Evolutionary conservation across 2,329 filamentous ascomycete species (phyloP).

Genomic region (Aureobasidium pullulans): DNA sequence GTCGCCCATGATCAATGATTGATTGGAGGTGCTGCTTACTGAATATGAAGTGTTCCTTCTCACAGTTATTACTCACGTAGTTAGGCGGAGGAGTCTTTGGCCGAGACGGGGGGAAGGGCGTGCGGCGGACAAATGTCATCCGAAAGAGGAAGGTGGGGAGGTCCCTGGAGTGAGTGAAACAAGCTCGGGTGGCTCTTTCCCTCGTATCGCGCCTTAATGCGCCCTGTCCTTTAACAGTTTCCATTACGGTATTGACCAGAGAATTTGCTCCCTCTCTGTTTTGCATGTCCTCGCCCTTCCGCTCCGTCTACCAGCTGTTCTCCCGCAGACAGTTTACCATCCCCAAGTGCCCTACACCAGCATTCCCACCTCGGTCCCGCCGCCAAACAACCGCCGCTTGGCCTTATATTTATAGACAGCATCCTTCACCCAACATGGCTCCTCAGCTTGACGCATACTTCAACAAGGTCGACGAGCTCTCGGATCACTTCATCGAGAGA

Average conservation of each 20-base stretch:
- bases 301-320: neutral
- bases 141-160: slow-evolving; percentile 10
- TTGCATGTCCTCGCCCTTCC: slow-evolving; percentile 1
- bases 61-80: neutral
- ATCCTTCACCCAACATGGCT: slow-evolving; percentile 56
- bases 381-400: slow-evolving; percentile 3
- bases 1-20: slow-evolving; percentile 34
- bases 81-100: neutral
- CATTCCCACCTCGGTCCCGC: neutral
- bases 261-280: neutral
- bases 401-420: slow-evolving; percentile 32
- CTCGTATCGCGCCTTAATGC: slow-evolving; percentile 2
- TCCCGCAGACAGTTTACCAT: neutral
- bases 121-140: neutral
- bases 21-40: neutral
- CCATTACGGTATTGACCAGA: neutral
- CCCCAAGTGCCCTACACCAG: neutral
- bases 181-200: slow-evolving; percentile 5
- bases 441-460: slow-evolving; percentile 88
- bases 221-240: neutral
- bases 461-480: slow-evolving; percentile 76
- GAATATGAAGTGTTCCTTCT: neutral
- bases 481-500: slow-evolving; percentile 79
- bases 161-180: neutral
- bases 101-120: neutral